These are phyloP conservation scores for Zasmidium cellare DNA, from an alignment of 2,329 filamentous ascomycete genomes.

Conservation along the genomic window DNA sequence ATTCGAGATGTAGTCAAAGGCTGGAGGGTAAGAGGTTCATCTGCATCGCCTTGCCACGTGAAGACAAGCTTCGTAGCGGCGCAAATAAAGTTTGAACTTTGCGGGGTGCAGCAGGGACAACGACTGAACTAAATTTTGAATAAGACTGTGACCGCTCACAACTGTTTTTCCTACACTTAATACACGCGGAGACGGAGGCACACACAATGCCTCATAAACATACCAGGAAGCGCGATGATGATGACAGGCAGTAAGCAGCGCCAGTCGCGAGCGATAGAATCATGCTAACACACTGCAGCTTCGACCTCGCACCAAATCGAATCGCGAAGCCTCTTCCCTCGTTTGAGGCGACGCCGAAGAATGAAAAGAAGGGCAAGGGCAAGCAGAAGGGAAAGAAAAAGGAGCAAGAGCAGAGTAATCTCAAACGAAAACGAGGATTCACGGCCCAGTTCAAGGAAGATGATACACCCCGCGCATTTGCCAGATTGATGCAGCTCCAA, in stretches of 20 bases:
- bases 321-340: slow-evolving; percentile 61
- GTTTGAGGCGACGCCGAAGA: slow-evolving; percentile 43
- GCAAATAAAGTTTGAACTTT: neutral
- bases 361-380: slow-evolving; percentile 32
- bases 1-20: no score
- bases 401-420: slow-evolving; percentile 6
- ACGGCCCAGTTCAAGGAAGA: slow-evolving; percentile 57
- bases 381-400: slow-evolving; percentile 18
- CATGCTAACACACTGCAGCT: slow-evolving; percentile 32
- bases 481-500: slow-evolving; percentile 76
- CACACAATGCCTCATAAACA: slow-evolving; percentile 35
- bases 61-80: neutral
- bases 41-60: no score
- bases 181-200: neutral
- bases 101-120: neutral
- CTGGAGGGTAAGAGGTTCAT: no score
- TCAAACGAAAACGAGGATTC: slow-evolving; percentile 37
- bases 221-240: slow-evolving; percentile 31
- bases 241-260: slow-evolving; percentile 38
- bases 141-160: neutral
- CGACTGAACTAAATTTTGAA: neutral
- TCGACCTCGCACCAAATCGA: slow-evolving; percentile 61
- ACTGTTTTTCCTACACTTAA: no score
- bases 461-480: slow-evolving; percentile 87
- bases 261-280: slow-evolving; percentile 17